phyloP scores from a whole-genome alignment of 768 basidiomycete genomes.

The Agrocybe praecox region DNA sequence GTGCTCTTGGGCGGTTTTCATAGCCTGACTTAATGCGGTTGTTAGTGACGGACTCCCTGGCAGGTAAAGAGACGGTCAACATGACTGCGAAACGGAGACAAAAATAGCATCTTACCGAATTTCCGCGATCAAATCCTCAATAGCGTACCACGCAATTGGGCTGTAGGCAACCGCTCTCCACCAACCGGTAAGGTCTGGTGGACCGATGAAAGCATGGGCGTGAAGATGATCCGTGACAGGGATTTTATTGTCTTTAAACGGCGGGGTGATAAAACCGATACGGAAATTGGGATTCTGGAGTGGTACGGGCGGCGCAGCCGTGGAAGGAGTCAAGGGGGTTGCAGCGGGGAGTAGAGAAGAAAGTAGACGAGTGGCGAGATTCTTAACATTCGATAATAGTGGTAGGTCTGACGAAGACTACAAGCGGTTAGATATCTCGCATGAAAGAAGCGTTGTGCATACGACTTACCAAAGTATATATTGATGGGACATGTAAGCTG shows the following conservation, averaged over 20 bases:
- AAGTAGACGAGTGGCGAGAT: slow-evolving; percentile 59
- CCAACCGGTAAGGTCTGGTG: slow-evolving; percentile 72
- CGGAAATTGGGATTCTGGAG: slow-evolving; percentile 43
- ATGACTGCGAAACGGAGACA: not conserved
- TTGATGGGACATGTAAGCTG: slow-evolving; percentile 78
- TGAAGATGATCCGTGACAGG: slow-evolving; percentile 82
- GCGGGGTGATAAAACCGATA: slow-evolving; percentile 80
- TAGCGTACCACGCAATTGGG: slow-evolving; percentile 71
- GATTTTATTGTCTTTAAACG: slow-evolving; percentile 76
- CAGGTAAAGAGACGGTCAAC: slow-evolving; percentile 8
- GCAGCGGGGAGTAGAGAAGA: slow-evolving; percentile 42
- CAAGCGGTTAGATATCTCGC: not conserved
- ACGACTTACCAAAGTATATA: slow-evolving; percentile 69
- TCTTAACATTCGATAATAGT: slow-evolving; percentile 63
- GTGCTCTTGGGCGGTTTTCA: slow-evolving; percentile 54
- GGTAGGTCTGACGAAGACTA: slow-evolving; percentile 79
- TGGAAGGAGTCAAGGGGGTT: slow-evolving; percentile 36
- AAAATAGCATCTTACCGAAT: slow-evolving; percentile 53
- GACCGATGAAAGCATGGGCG: slow-evolving; percentile 70
- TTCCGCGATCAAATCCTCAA: slow-evolving; percentile 81
- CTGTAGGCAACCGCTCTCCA: slow-evolving; percentile 70
- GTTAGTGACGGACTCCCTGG: slow-evolving; percentile 80
- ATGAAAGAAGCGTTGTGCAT: not conserved
- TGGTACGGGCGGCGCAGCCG: slow-evolving; percentile 33
- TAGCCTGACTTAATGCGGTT: slow-evolving; percentile 85